Evolutionary conservation across 441 rosid species (phyloP).

Genomic region (Viola pubescens): DNA sequence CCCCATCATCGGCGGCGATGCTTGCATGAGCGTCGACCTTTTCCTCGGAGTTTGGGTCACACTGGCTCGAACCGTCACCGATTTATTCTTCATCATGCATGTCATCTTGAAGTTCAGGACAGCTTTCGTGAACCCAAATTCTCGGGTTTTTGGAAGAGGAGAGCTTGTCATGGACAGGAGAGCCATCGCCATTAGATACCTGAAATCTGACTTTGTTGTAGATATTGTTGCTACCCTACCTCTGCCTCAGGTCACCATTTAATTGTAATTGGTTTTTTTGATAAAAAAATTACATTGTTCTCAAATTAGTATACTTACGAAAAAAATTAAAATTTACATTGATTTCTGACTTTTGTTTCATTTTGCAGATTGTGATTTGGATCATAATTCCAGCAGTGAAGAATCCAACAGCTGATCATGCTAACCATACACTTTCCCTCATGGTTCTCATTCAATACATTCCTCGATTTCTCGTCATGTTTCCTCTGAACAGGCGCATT

Average conservation of each 20-base stretch:
- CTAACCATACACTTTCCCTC: slow-evolving; percentile 56
- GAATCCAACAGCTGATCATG: slow-evolving; percentile 39
- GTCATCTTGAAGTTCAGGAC: slow-evolving; percentile 72
- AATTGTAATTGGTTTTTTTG: background rate
- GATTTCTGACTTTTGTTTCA: background rate
- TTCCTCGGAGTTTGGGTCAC: slow-evolving; percentile 49
- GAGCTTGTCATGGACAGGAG: slow-evolving; percentile 76
- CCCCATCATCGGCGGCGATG: slow-evolving; percentile 52
- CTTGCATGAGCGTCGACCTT: slow-evolving; percentile 47
- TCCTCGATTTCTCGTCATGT: slow-evolving; percentile 65
- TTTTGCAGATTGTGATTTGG: slow-evolving; percentile 63
- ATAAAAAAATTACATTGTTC: background rate
- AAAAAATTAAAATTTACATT: background rate
- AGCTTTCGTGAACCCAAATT: slow-evolving; percentile 66
- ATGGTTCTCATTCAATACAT: slow-evolving; percentile 75
- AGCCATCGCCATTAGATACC: slow-evolving; percentile 58
- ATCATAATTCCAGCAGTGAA: slow-evolving; percentile 51
- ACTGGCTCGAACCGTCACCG: slow-evolving; percentile 58
- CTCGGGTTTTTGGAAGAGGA: slow-evolving; percentile 74
- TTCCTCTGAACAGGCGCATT: slow-evolving; percentile 68
- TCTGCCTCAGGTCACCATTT: slow-evolving; percentile 63
- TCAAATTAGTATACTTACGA: background rate
- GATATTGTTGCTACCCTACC: slow-evolving; percentile 83
- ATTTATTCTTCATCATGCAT: slow-evolving; percentile 55
- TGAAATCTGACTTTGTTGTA: slow-evolving; percentile 51